Conservation (phyloP, 2,329 filamentous ascomycete species). For the Aspergillaceae sp. region DNA sequence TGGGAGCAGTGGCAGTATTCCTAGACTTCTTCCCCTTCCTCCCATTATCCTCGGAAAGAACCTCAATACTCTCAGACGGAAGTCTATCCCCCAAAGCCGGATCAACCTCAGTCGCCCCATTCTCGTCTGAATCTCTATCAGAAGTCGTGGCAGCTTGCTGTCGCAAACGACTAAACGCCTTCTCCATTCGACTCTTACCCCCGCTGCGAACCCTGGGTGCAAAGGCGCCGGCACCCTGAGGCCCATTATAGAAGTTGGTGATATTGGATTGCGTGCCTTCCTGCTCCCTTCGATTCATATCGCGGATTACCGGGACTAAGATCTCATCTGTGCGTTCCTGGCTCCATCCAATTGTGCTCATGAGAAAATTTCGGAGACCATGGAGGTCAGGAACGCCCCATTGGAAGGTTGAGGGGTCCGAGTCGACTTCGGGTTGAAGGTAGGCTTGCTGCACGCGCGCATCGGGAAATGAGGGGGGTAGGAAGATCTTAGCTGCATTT, state of each 20-base stretch:
- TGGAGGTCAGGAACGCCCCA: slow-evolving; percentile 95
- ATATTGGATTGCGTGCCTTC: slow-evolving; percentile 96
- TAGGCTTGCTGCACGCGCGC: slow-evolving; percentile 74
- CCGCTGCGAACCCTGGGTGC: slow-evolving; percentile 57
- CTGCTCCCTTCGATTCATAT: slow-evolving; percentile 80
- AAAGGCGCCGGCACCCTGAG: slow-evolving; percentile 52
- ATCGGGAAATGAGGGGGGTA: slow-evolving; percentile 72
- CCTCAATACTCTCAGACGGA: not conserved
- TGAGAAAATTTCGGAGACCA: slow-evolving; percentile 72
- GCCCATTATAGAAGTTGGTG: slow-evolving; percentile 78
- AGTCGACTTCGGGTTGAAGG: slow-evolving; percentile 75
- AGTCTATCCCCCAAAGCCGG: slow-evolving; percentile 1
- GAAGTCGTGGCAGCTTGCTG: slow-evolving; percentile 38
- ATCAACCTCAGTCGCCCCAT: slow-evolving; percentile 15
- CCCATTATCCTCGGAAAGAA: slow-evolving; percentile 3
- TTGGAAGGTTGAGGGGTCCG: slow-evolving; percentile 67
- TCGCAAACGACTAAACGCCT: slow-evolving; percentile 61
- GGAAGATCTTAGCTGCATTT: slow-evolving; percentile 75
- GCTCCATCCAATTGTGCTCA: slow-evolving; percentile 86
- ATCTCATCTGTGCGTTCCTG: slow-evolving; percentile 91
- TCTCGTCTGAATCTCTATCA: slow-evolving; percentile 2
- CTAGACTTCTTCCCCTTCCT: slow-evolving; percentile 12
- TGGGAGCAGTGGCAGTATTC: slow-evolving; percentile 1
- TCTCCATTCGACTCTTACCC: slow-evolving; percentile 65
- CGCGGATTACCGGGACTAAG: slow-evolving; percentile 84